Evolutionary conservation across 768 basidiomycete species (phyloP).

Genomic region (Pisolithus orientalis): DNA sequence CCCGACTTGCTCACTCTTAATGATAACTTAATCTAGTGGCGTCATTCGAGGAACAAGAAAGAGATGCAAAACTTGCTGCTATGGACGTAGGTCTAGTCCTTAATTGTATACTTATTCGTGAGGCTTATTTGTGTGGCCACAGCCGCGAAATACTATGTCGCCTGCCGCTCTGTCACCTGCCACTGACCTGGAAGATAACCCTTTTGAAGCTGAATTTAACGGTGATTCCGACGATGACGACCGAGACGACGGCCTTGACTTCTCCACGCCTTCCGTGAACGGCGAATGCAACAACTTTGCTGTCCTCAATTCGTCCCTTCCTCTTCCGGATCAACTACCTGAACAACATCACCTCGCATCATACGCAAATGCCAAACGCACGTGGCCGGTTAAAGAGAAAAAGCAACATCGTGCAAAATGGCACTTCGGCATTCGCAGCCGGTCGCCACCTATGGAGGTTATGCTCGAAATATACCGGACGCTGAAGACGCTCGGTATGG

Average conservation of each 20-base stretch:
- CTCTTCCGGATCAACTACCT: slow-evolving; percentile 55
- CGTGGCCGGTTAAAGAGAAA: slow-evolving; percentile 49
- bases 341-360: slow-evolving; percentile 70
- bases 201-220: slow-evolving; percentile 72
- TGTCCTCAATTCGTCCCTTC: slow-evolving; percentile 85
- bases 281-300: slow-evolving; percentile 61
- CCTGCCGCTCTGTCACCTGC: slow-evolving; percentile 62
- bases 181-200: slow-evolving; percentile 64
- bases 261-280: slow-evolving; percentile 34
- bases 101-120: slow-evolving; percentile 3
- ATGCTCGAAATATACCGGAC: slow-evolving; percentile 98
- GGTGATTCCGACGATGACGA: slow-evolving; percentile 42
- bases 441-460: slow-evolving; percentile 96
- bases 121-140: slow-evolving; percentile 2
- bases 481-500: slow-evolving; percentile 84
- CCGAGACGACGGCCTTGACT: slow-evolving; percentile 48
- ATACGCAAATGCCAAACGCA: slow-evolving; percentile 47
- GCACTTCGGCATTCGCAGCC: slow-evolving; percentile 97
- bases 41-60: slow-evolving; percentile 78
- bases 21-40: slow-evolving; percentile 44
- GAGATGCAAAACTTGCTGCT: slow-evolving; percentile 70
- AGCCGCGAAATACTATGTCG: slow-evolving; percentile 70
- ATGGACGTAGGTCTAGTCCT: slow-evolving; percentile 62
- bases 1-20: not conserved
- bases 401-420: slow-evolving; percentile 82